A percentile compares a stretch with the other conserved stretches of the same genome.
Evolutionary conservation across 192 early-diverging fungal genomes (phyloP).

Genomic region (Coemansia sp.): DNA sequence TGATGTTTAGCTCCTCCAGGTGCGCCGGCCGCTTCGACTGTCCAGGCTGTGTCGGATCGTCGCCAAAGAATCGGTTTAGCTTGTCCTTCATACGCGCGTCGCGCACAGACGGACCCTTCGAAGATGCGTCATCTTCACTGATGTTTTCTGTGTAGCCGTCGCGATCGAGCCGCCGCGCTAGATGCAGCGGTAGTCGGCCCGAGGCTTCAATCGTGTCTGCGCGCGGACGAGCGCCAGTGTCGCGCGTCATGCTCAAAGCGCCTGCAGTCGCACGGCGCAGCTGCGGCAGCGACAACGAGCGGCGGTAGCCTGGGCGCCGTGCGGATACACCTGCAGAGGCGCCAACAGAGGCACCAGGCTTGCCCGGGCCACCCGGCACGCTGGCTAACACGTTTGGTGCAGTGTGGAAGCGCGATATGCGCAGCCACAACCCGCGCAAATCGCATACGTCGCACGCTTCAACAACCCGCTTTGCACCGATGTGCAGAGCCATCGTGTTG

Average conservation of each 20-base stretch:
- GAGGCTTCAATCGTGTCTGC: conserved; percentile 44
- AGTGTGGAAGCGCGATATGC: conserved; percentile 32
- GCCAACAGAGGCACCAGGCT: not conserved
- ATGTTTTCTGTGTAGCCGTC: not conserved
- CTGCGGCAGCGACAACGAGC: conserved; percentile 41
- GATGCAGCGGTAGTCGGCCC: conserved; percentile 23
- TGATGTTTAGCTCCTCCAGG: conserved; percentile 30
- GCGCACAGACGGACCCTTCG: conserved; percentile 15
- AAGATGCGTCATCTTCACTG: conserved; percentile 5
- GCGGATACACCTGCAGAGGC: not conserved
- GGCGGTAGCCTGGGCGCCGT: conserved; percentile 29
- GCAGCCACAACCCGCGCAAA: conserved; percentile 49
- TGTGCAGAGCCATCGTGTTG: conserved; percentile 47
- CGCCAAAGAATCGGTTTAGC: conserved; percentile 60
- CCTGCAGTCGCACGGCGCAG: conserved; percentile 19
- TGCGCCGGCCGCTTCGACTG: conserved; percentile 21
- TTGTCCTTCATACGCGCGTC: conserved; percentile 52
- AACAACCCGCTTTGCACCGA: conserved; percentile 48
- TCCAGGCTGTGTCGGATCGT: conserved; percentile 42
- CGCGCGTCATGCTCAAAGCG: not conserved
- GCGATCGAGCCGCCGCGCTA: conserved; percentile 24
- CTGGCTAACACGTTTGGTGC: conserved; percentile 33
- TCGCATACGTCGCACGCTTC: conserved; percentile 52
- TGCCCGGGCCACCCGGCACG: conserved; percentile 36
- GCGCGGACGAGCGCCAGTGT: conserved; percentile 21